Evolutionary conservation across 177 flowering plant species (phyloP).

Genomic region (Vitis hybrid): DNA sequence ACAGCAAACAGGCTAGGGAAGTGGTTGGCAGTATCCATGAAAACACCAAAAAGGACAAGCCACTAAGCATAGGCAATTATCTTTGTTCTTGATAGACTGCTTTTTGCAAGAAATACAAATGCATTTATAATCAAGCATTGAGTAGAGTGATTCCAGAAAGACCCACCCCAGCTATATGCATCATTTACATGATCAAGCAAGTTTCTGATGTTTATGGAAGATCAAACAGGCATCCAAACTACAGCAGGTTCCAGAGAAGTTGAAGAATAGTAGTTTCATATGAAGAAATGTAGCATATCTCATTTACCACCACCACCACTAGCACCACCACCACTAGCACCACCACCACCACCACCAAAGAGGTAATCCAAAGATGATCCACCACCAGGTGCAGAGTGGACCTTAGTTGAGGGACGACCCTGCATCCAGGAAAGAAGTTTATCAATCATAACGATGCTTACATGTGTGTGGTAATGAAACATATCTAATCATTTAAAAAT

Average conservation of each 20-base stretch:
- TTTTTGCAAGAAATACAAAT: too few species aligned
- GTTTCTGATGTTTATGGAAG: slow-evolving; percentile 8
- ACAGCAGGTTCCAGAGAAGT: slow-evolving; percentile 12
- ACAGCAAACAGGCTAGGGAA: too few species aligned
- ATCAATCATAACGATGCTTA: background rate
- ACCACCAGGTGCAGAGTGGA: slow-evolving; percentile 89
- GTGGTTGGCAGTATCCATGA: too few species aligned
- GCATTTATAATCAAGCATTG: background rate
- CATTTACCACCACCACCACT: slow-evolving; percentile 27
- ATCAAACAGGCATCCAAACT: slow-evolving; percentile 11
- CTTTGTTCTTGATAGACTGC: too few species aligned
- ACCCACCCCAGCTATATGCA: slow-evolving; percentile 13
- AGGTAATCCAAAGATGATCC: slow-evolving; percentile 85
- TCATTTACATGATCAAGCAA: slow-evolving; percentile 16
- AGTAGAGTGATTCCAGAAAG: slow-evolving; percentile 4
- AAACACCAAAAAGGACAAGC: too few species aligned
- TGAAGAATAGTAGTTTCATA: slow-evolving; percentile 11
- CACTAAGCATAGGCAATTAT: too few species aligned
- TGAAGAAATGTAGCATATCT: background rate
- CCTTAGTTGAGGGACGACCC: slow-evolving; percentile 94
- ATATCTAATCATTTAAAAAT: background rate
- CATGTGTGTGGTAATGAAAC: background rate
- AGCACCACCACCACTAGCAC: slow-evolving; percentile 17
- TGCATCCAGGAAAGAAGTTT: slow-evolving; percentile 22
- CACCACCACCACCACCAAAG: slow-evolving; percentile 46